phyloP scores from a whole-genome alignment of 2,329 filamentous ascomycete genomes.

The Calonectria fujianensis region DNA sequence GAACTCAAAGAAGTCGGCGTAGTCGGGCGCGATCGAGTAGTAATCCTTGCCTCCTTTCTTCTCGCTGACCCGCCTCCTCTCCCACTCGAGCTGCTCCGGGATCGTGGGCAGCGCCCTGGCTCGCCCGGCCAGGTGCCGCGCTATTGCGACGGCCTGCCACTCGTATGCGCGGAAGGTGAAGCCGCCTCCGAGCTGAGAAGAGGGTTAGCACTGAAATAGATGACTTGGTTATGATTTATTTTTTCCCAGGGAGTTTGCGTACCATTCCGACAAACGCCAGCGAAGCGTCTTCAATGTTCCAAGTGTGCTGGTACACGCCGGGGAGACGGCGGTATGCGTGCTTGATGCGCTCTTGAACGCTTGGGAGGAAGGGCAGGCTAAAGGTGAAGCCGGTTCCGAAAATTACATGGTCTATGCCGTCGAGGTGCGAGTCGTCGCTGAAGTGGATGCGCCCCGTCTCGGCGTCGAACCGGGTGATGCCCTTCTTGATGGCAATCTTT shows the following conservation, averaged over 20 bases:
- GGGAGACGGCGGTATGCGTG: conserved; percentile 40
- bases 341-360: conserved; percentile 28
- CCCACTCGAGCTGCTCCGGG: conserved; percentile 48
- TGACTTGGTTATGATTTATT: not conserved
- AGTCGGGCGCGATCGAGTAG: conserved; percentile 47
- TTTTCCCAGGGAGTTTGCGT: not conserved
- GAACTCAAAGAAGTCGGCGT: conserved; percentile 45
- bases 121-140: conserved; percentile 40
- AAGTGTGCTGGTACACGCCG: conserved; percentile 41
- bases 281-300: conserved; percentile 39
- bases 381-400: conserved; percentile 44
- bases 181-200: conserved; percentile 42
- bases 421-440: conserved; percentile 31
- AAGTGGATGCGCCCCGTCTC: conserved; percentile 36
- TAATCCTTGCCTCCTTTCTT: conserved; percentile 49
- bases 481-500: conserved; percentile 37
- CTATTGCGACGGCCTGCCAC: conserved; percentile 48
- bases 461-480: conserved; percentile 35
- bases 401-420: conserved; percentile 39
- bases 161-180: conserved; percentile 52
- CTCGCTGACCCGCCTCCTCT: conserved; percentile 42
- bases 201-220: not conserved
- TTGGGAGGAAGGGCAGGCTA: conserved; percentile 39
- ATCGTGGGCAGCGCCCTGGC: conserved; percentile 39
- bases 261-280: conserved; percentile 43